Conservation (phyloP, 805 yeast genomes). For the Torulaspora maleeae region DNA sequence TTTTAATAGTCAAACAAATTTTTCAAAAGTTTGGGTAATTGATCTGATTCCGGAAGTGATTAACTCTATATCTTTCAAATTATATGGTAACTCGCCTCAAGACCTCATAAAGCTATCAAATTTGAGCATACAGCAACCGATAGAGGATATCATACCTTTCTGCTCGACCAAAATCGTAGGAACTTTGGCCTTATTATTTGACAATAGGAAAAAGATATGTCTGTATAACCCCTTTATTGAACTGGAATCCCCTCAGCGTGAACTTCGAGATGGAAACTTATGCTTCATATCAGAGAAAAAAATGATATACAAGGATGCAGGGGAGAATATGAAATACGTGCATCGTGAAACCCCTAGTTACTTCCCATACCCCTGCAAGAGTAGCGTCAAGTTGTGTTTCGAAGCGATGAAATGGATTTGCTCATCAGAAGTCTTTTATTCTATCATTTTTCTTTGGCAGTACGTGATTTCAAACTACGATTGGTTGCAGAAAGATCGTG, state of each 20-base stretch:
- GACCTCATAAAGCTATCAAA: slow-evolving; percentile 19
- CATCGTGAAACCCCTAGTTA: slow-evolving; percentile 10
- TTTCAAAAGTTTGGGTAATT: slow-evolving; percentile 48
- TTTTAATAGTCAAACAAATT: slow-evolving; percentile 40
- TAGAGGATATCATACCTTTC: slow-evolving; percentile 10
- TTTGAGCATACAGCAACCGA: slow-evolving; percentile 6
- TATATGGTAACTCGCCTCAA: slow-evolving; percentile 29
- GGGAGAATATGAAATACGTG: slow-evolving; percentile 46
- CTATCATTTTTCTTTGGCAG: slow-evolving; percentile 27
- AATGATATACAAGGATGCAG: slow-evolving; percentile 46
- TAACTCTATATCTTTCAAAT: slow-evolving; percentile 25
- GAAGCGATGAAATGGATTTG: slow-evolving; percentile 22
- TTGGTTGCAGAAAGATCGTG: not conserved
- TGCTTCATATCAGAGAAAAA: slow-evolving; percentile 40
- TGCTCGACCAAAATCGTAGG: slow-evolving; percentile 14
- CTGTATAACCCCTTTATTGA: slow-evolving; percentile 32
- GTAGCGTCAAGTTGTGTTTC: slow-evolving; percentile 17
- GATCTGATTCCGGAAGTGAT: slow-evolving; percentile 26
- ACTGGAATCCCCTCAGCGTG: slow-evolving; percentile 36
- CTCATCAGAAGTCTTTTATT: slow-evolving; percentile 12
- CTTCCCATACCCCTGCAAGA: slow-evolving; percentile 14
- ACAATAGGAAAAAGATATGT: slow-evolving; percentile 35
- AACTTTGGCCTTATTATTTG: slow-evolving; percentile 14
- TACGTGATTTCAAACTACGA: slow-evolving; percentile 2
- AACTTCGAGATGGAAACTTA: slow-evolving; percentile 39